Percentiles rank a stretch among this genome's conserved stretches.
These are phyloP conservation scores for Backusella morwellensis DNA, from an alignment of 192 early-diverging fungal genomes.

Conservation along the genomic window DNA sequence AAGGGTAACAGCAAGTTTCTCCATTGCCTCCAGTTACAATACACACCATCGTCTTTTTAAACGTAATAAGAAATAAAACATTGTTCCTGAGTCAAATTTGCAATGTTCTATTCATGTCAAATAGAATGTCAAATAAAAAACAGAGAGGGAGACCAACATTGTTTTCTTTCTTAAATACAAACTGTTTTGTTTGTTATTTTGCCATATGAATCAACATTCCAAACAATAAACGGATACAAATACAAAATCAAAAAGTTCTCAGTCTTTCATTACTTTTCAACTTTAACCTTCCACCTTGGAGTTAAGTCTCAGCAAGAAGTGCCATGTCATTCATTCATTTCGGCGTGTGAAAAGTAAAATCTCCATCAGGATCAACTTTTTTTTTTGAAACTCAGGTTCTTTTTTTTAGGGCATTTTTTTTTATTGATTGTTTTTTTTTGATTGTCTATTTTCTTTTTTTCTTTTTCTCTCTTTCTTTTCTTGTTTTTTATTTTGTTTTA, in stretches of 20 bases:
- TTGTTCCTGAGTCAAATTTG: neutral
- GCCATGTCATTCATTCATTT: neutral
- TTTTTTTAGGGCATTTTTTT: slow-evolving; percentile 3
- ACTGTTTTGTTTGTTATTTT: neutral
- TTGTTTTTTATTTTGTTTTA: neutral
- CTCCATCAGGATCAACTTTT: slow-evolving; percentile 1
- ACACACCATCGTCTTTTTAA: neutral
- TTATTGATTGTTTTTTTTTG: neutral
- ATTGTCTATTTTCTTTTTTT: slow-evolving; percentile 5
- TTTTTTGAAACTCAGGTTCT: neutral
- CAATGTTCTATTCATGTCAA: neutral
- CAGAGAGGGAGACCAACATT: too few species aligned
- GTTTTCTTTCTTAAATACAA: too few species aligned
- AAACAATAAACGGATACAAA: neutral
- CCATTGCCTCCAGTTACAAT: neutral
- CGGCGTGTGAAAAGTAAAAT: neutral
- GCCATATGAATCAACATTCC: neutral
- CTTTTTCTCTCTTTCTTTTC: neutral
- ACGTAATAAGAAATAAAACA: neutral
- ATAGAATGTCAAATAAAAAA: neutral
- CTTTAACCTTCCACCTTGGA: neutral
- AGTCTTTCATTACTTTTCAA: neutral
- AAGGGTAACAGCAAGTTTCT: neutral
- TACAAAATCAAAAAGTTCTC: neutral
- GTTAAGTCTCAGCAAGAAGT: neutral